phyloP scores from a whole-genome alignment of 106 monocot genomes.

The Dendrobium catenatum region DNA sequence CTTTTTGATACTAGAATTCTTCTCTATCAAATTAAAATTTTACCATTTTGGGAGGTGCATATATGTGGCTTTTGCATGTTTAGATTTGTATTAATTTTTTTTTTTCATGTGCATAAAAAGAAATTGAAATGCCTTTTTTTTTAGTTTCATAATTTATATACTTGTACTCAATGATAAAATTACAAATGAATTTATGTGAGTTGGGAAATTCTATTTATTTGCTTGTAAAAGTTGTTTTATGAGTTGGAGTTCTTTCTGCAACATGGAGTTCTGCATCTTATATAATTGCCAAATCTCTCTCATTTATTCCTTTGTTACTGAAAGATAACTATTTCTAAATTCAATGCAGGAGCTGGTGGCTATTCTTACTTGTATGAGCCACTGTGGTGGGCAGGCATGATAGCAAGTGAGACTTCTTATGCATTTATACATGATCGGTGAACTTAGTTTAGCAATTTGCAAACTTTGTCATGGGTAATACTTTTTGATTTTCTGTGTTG shows the following conservation, averaged over 20 bases:
- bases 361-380: conserved; percentile 90
- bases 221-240: neutral
- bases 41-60: neutral
- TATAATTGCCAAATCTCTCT: neutral
- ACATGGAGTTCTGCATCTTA: neutral
- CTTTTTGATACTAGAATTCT: too few relatives aligned
- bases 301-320: neutral
- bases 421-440: neutral
- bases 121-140: neutral
- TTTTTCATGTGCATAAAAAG: neutral
- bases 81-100: neutral
- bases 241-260: neutral
- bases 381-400: conserved; percentile 97
- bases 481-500: neutral
- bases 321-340: conserved; percentile 6
- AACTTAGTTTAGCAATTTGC: neutral
- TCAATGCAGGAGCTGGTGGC: conserved; percentile 62
- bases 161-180: neutral
- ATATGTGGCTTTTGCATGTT: neutral
- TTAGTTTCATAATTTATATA: neutral
- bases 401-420: conserved; percentile 57
- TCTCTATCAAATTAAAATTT: too few relatives aligned
- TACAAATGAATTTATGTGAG: too few relatives aligned
- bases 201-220: neutral
- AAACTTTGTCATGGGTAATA: neutral